A percentile compares a stretch with the other conserved stretches of the same genome.
Conservation (phyloP, 1,284 basidiomycete genomes). For the Ceratobasidium theobromae region DNA sequence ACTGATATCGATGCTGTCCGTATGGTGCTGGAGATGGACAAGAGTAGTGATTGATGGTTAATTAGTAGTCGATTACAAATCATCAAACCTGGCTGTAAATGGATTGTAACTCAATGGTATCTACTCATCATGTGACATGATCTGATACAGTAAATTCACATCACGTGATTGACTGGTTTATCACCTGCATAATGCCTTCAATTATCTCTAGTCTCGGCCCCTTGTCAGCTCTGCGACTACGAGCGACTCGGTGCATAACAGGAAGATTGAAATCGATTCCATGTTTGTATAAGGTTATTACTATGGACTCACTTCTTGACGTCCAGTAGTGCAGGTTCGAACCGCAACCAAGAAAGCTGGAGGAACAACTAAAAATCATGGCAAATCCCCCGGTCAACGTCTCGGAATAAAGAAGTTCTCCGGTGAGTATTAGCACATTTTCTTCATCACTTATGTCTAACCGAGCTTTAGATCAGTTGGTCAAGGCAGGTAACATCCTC, state of each 20-base stretch:
- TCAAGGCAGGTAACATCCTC: slow-evolving; percentile 91
- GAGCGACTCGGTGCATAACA: neutral
- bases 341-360: slow-evolving; percentile 94
- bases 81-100: too few relatives aligned
- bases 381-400: slow-evolving; percentile 87
- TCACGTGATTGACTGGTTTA: slow-evolving; percentile 1
- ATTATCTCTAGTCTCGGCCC: slow-evolving; percentile 6
- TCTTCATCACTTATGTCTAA: slow-evolving; percentile 35
- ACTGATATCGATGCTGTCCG: too few relatives aligned
- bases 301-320: neutral
- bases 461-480: slow-evolving; percentile 67
- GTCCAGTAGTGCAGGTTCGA: slow-evolving; percentile 64
- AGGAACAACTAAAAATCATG: slow-evolving; percentile 86
- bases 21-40: too few relatives aligned
- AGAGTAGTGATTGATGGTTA: too few relatives aligned
- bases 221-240: neutral
- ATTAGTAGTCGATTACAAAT: too few relatives aligned
- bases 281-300: neutral
- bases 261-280: neutral
- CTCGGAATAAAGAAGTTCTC: slow-evolving; percentile 94
- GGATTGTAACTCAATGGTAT: too few relatives aligned
- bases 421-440: slow-evolving; percentile 52
- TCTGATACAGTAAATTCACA: too few relatives aligned
- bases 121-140: too few relatives aligned
- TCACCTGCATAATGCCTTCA: slow-evolving; percentile 12